Base-by-base conservation (phyloP, 805 yeast species). In the Cyberlindnera mississippiensis region DNA sequence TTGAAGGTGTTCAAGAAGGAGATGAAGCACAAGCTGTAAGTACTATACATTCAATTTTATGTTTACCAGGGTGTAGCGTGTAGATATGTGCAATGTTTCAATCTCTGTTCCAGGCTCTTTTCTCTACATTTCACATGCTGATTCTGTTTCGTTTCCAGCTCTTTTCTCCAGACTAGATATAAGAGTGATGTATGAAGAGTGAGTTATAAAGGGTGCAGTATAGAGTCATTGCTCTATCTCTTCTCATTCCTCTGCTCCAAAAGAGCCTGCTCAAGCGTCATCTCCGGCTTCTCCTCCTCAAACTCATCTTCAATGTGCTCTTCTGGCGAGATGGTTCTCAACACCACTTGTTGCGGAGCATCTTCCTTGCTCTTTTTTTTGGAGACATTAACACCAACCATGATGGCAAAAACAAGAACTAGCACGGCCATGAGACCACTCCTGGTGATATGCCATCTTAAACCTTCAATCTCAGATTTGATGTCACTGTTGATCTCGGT, bases 381-480 rank as follows among this genome's bases (percentile, higher is more conserved):
- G 11, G 66, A 60, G 18, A 64, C 51, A 17, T 61, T 71, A 35
- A 61, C 73, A 35, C 80, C 76, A 50, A 79, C 75, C 61, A 85
- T 71, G 4, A 81, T 70, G 17, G 78, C 69, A 41, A 78, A 75
- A 2, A 85, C 85, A 48, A 83, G 71, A 1, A 80, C 68, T 17
- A 85, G 62, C 27, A 89, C 81, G 2, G 93, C 86, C 33, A 85
- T 69, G 27, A 93, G 67, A 9, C 97, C 97, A 60, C 93, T 76
- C 42, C 96, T 72, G 2, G 96, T 89, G 34, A 91, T 78, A 56
- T 87, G 88, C 99, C 99, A 91, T 53, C 98, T 72, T 46, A 91
- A 71, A 44, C 82, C 78, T 63, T 91, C 99, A 43, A 88, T 85
- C 42, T 88, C 93, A 0, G 93, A 82, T 57, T 87, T 78, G 59